phyloP scores from a whole-genome alignment of 108 stramenopile species.

The Pseudonitzschia multiseries region DNA sequence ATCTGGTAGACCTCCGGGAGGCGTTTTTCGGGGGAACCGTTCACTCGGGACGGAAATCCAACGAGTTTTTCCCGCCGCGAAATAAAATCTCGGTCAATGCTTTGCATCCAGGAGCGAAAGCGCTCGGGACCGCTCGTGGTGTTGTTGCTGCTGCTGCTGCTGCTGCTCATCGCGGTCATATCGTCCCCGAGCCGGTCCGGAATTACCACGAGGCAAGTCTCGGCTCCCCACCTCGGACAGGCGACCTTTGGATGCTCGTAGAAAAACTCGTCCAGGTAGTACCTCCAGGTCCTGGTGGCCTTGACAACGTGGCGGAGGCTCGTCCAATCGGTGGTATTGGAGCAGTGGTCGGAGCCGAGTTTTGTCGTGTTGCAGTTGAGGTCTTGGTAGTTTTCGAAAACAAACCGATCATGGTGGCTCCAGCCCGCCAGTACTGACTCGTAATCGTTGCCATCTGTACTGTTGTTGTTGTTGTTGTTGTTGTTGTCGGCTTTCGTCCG shows the following conservation, averaged over 20 bases:
- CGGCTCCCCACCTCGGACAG: neutral
- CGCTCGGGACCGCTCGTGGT: conserved; percentile 21
- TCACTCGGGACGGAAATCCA: conserved; percentile 57
- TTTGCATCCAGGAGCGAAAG: conserved; percentile 34
- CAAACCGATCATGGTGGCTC: conserved; percentile 45
- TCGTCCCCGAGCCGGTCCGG: conserved; percentile 47
- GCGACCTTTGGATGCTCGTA: neutral
- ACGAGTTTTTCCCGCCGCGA: neutral
- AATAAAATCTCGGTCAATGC: conserved; percentile 19
- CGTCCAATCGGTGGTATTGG: neutral
- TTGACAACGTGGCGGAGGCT: neutral
- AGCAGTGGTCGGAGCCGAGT: neutral
- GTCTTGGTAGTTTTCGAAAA: conserved; percentile 44
- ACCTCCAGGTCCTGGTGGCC: neutral
- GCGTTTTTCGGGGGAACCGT: conserved; percentile 55
- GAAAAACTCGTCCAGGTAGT: conserved; percentile 1
- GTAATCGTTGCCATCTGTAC: no score
- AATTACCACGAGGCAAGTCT: neutral
- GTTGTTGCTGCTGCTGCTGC: conserved; percentile 41
- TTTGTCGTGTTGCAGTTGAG: conserved; percentile 24
- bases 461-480: conserved; percentile 54
- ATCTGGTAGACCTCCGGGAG: conserved; percentile 54
- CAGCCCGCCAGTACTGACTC: no score
- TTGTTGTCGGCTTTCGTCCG: conserved; percentile 42
- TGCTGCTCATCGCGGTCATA: conserved; percentile 46